phyloP scores from a whole-genome alignment of 148 eudicot species.

The Chenopodium quinoa region DNA sequence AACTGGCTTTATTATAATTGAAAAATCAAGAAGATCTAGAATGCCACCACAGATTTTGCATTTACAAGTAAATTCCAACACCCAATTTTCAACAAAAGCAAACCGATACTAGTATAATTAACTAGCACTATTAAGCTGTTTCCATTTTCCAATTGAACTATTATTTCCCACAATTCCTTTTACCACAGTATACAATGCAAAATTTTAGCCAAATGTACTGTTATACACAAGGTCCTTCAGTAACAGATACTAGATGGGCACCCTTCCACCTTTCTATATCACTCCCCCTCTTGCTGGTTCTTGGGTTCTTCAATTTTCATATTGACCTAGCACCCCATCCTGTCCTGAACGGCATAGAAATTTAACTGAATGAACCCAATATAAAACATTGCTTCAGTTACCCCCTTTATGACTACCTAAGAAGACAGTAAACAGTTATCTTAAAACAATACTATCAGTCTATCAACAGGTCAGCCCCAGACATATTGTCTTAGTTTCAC shows the following conservation, averaged over 20 bases:
- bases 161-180: not conserved
- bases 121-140: not conserved
- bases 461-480: not conserved
- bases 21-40: not conserved
- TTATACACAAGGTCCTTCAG: not conserved
- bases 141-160: not conserved
- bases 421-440: not conserved
- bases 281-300: not conserved
- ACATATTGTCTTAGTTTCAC: not conserved
- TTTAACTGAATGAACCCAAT: not conserved
- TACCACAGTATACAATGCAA: not conserved
- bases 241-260: not conserved
- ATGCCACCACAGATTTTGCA: not conserved
- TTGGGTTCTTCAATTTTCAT: not conserved
- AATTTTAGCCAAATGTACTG: not conserved
- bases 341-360: not conserved
- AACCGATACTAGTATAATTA: not conserved
- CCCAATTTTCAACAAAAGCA: not conserved
- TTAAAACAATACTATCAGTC: not conserved
- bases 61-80: not conserved
- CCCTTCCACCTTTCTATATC: not conserved
- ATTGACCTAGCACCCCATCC: not conserved
- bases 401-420: not conserved
- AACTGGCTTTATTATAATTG: not conserved
- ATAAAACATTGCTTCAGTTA: no score